Evolutionary conservation across 1,139 yeast species (phyloP).

Genomic region (Geotrichum aggregatum): DNA sequence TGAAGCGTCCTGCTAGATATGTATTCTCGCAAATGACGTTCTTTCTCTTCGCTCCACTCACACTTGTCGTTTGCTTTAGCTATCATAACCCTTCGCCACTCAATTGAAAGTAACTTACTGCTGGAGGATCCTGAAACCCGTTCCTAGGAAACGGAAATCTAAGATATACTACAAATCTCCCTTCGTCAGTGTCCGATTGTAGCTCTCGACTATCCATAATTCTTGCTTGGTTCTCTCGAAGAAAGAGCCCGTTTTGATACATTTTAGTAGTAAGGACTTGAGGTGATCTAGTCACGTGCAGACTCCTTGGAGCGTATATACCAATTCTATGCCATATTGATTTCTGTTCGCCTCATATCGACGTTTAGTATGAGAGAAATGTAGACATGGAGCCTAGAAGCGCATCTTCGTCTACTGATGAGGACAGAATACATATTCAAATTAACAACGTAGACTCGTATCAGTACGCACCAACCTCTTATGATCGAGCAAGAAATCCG

Average conservation of each 20-base stretch:
- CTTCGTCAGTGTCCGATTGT: slow-evolving; percentile 14
- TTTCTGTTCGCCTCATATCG: not conserved
- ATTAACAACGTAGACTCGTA: slow-evolving; percentile 54
- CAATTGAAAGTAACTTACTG: slow-evolving; percentile 30
- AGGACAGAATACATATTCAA: slow-evolving; percentile 29
- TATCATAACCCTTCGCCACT: not conserved
- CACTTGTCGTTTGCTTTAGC: slow-evolving; percentile 21
- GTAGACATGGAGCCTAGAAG: slow-evolving; percentile 1
- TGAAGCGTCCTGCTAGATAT: slow-evolving; percentile 38
- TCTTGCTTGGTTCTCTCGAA: not conserved
- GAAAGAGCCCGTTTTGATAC: too few relatives aligned
- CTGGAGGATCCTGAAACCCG: slow-evolving; percentile 42
- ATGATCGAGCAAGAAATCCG: slow-evolving; percentile 40
- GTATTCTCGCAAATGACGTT: slow-evolving; percentile 42
- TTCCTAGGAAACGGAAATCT: slow-evolving; percentile 42
- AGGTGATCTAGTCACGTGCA: too few relatives aligned
- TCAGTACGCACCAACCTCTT: slow-evolving; percentile 45
- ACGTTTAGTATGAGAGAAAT: not conserved
- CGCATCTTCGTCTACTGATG: not conserved
- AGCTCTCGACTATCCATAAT: slow-evolving; percentile 11
- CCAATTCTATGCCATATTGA: too few relatives aligned
- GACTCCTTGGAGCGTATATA: too few relatives aligned
- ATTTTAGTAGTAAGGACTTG: too few relatives aligned
- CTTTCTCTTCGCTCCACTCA: slow-evolving; percentile 44
- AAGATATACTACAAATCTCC: slow-evolving; percentile 35